Evolutionary conservation across 495 filamentous ascomycete species (phyloP).

Genomic region (Hypoxylon trugodes): DNA sequence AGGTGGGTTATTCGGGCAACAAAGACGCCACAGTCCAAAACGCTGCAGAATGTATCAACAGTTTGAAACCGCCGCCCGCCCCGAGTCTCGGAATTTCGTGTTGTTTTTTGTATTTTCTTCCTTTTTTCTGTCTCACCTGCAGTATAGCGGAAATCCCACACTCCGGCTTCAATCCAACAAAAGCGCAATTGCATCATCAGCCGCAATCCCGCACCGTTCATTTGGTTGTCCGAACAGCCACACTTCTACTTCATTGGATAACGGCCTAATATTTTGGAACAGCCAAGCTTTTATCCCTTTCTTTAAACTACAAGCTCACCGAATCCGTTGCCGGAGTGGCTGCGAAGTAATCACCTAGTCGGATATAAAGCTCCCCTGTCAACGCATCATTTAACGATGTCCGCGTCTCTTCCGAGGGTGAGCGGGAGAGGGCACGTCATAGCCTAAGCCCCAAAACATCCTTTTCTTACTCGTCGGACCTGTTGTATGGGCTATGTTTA

Average conservation of each 20-base stretch:
- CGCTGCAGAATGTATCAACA: background rate
- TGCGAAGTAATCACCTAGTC: background rate
- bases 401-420: background rate
- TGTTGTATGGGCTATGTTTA: too few relatives aligned
- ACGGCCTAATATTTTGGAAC: slow-evolving; percentile 12
- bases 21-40: slow-evolving; percentile 3
- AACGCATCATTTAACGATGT: background rate
- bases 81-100: slow-evolving; percentile 27
- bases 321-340: slow-evolving; percentile 3
- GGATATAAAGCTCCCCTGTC: background rate
- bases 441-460: background rate
- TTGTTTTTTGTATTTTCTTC: slow-evolving; percentile 17
- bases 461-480: background rate
- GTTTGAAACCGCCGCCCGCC: slow-evolving; percentile 12
- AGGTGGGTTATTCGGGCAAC: background rate
- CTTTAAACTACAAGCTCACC: slow-evolving; percentile 5
- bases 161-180: slow-evolving; percentile 1
- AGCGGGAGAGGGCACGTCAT: background rate
- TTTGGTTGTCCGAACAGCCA: slow-evolving; percentile 14
- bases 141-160: slow-evolving; percentile 9
- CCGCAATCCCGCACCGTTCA: slow-evolving; percentile 15
- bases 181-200: slow-evolving; percentile 39
- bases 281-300: slow-evolving; percentile 23
- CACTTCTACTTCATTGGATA: slow-evolving; percentile 22
- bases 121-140: slow-evolving; percentile 4